A percentile compares a stretch with the other conserved stretches of the same genome.
phyloP scores from a whole-genome alignment of 257 asterid genomes.

The Capsicum rhomboideum region DNA sequence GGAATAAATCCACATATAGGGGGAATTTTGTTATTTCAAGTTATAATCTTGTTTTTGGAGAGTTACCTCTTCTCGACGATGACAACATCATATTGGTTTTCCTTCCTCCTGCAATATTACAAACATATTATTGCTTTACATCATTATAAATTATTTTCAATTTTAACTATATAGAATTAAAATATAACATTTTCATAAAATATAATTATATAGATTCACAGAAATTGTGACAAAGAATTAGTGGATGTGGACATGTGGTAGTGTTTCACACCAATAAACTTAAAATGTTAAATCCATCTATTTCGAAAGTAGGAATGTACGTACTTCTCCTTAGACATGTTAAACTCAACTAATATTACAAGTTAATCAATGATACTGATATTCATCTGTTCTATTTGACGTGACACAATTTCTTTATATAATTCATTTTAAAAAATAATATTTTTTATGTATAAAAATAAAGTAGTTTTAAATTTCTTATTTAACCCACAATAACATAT shows the following conservation, averaged over 20 bases:
- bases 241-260: background rate
- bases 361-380: background rate
- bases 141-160: background rate
- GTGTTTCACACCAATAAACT: background rate
- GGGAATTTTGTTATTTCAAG: background rate
- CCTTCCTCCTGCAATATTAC: slow-evolving; percentile 45
- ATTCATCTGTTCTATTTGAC: background rate
- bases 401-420: too few species aligned
- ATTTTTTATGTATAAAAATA: too few species aligned
- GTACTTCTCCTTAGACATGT: background rate
- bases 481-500: too few species aligned
- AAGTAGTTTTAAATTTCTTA: too few species aligned
- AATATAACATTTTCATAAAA: background rate
- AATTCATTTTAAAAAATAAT: too few species aligned
- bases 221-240: background rate
- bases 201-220: background rate
- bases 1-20: background rate
- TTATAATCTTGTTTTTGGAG: background rate
- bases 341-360: background rate
- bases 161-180: background rate
- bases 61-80: slow-evolving; percentile 34
- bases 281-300: background rate
- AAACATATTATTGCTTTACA: background rate
- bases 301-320: background rate
- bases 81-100: slow-evolving; percentile 18